These are phyloP conservation scores for Aspergillus homomorphus DNA, from an alignment of 495 filamentous ascomycete species.

Conservation along the genomic window DNA sequence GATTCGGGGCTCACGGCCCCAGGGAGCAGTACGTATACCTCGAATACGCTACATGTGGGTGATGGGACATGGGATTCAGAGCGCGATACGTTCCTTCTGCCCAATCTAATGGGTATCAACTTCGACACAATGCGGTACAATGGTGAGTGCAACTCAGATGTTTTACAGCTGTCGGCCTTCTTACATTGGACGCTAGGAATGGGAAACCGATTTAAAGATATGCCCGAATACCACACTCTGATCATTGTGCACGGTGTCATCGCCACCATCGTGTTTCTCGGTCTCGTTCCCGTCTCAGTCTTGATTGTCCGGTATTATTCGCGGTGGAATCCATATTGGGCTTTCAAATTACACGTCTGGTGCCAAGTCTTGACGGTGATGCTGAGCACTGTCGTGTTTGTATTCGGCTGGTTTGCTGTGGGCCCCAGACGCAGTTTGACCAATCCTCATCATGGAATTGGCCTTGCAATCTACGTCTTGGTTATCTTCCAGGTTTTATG, in stretches of 20 bases:
- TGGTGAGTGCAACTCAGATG: slow-evolving; percentile 52
- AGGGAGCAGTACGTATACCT: slow-evolving; percentile 79
- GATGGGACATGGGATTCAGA: slow-evolving; percentile 88
- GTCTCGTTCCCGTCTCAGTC: slow-evolving; percentile 75
- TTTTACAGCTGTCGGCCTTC: not conserved
- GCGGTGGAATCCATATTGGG: slow-evolving; percentile 56
- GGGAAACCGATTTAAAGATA: slow-evolving; percentile 79
- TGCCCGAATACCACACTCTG: slow-evolving; percentile 72
- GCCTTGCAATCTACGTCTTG: slow-evolving; percentile 81
- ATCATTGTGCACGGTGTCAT: slow-evolving; percentile 83
- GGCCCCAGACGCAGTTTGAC: slow-evolving; percentile 72
- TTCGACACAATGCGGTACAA: slow-evolving; percentile 95
- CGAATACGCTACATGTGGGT: slow-evolving; percentile 78
- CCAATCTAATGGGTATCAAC: slow-evolving; percentile 82
- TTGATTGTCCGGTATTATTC: slow-evolving; percentile 74
- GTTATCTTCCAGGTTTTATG: slow-evolving; percentile 77
- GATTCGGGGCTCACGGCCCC: slow-evolving; percentile 62
- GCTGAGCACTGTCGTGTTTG: slow-evolving; percentile 68
- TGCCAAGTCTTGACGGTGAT: slow-evolving; percentile 76
- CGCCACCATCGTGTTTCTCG: slow-evolving; percentile 82
- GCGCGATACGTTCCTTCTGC: slow-evolving; percentile 82
- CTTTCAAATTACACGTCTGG: slow-evolving; percentile 79
- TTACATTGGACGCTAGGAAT: slow-evolving; percentile 59
- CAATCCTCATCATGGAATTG: slow-evolving; percentile 95
- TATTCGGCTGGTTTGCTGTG: slow-evolving; percentile 76